Conservation (phyloP, 345 rosid species). For the Bruguiera parviflora region DNA sequence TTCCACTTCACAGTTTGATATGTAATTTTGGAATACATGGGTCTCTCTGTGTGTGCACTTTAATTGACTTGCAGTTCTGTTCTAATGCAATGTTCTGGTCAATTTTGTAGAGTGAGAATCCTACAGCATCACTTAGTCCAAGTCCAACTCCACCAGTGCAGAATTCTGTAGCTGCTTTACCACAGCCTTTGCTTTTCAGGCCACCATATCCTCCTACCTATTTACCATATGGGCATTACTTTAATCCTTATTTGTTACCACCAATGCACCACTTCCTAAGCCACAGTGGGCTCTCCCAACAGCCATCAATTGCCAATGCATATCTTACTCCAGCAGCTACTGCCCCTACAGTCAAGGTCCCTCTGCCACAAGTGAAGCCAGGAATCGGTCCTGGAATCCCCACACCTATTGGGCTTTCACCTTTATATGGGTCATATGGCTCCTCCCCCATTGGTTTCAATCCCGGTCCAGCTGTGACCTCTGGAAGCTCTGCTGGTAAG, state of each 20-base stretch:
- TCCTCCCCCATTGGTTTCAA: conserved; percentile 36
- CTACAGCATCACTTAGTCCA: conserved; percentile 39
- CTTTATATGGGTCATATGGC: conserved; percentile 46
- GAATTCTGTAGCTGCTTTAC: conserved; percentile 48
- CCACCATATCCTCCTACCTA: conserved; percentile 65
- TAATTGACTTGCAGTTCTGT: not conserved
- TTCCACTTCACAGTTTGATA: too few species aligned
- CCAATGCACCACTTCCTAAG: conserved; percentile 56
- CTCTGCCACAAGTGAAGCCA: conserved; percentile 48
- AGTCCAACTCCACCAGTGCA: conserved; percentile 51
- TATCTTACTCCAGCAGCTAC: conserved; percentile 18
- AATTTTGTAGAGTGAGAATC: conserved; percentile 48
- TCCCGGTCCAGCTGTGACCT: conserved; percentile 43
- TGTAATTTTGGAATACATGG: too few species aligned
- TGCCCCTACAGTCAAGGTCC: conserved; percentile 51
- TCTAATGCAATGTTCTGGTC: conserved; percentile 6
- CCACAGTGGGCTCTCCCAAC: conserved; percentile 67
- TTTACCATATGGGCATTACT: conserved; percentile 60
- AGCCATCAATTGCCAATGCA: conserved; percentile 47
- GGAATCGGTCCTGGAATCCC: conserved; percentile 42
- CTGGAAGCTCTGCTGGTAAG: conserved; percentile 42
- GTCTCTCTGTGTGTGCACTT: not conserved
- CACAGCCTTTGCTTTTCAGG: conserved; percentile 59
- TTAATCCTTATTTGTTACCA: conserved; percentile 56
- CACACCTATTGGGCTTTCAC: conserved; percentile 38